A percentile compares a stretch with the other conserved stretches of the same genome.
Conservation (phyloP, 139 green algal genomes). For the Chlamydomonas applanata region DNA sequence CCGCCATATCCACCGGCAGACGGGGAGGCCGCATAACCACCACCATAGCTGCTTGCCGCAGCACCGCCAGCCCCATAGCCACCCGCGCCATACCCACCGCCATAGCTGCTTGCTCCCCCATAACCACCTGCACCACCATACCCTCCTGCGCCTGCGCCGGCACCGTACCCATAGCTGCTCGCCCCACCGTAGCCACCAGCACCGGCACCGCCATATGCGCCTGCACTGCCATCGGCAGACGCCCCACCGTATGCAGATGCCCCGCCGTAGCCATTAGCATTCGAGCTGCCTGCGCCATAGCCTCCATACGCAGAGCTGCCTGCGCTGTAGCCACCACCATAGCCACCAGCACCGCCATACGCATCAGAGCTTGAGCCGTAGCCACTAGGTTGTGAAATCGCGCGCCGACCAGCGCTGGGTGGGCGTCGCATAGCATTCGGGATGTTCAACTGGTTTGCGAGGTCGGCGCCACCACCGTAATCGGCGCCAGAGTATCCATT, state of each 20-base stretch:
- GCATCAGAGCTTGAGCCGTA: not conserved
- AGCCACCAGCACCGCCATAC: constrained; percentile 12
- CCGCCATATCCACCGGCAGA: not conserved
- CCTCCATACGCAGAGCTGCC: not conserved
- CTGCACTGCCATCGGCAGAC: not conserved
- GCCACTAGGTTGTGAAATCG: constrained; percentile 14
- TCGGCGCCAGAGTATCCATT: too few relatives aligned
- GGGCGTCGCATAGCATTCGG: not conserved
- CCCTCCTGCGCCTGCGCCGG: not conserved
- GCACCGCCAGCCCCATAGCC: not conserved
- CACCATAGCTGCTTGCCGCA: not conserved
- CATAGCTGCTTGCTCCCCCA: not conserved
- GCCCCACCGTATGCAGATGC: constrained; percentile 2
- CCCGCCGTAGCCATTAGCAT: not conserved
- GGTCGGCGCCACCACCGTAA: constrained; percentile 1
- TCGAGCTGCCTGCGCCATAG: not conserved
- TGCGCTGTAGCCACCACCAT: constrained; percentile 3
- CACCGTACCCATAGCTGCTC: constrained; percentile 7
- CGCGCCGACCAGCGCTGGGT: constrained; percentile 10
- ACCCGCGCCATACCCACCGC: not conserved
- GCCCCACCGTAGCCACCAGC: constrained; percentile 6
- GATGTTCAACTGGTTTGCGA: constrained; percentile 22
- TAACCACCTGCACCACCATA: not conserved
- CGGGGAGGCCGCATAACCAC: not conserved
- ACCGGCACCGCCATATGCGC: not conserved